Evolutionary conservation across 2,329 filamentous ascomycete genomes (phyloP), one percentile per base, ranked within the genome.

Genomic region (Apiospora kogelbergensis): DNA sequence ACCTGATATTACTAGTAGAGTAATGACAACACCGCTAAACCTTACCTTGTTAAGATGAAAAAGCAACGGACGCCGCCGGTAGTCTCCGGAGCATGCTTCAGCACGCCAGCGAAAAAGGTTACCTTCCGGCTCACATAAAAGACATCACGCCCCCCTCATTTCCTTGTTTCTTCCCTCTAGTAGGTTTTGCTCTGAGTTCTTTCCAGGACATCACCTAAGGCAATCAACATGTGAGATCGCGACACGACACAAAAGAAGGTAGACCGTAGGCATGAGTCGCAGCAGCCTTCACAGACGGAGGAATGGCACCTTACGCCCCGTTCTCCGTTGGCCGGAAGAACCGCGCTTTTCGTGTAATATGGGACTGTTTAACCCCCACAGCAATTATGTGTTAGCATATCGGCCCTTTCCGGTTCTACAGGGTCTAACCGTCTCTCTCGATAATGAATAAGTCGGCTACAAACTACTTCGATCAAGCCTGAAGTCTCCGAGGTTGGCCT

Each of bases 121-220:
- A 60, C 53, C 53, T 60, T 60, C 53, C 26, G 53, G 30, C 17
- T 57, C 53, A 60, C 53, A 57, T 57, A 37, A 60, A 60, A 60
- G 30, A 30, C 53, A 60, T 60, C 30, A 30, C 30, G 9, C 30
- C 53, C 53, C 30, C 30, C 48, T 60, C 53, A 30, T n/a, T 60
- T 37, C 7, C 53, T 10, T 57, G 48, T 20, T 33, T 57, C 17
- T 1, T 2, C 53, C 26, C 15, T 37, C 33, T 6, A 37, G 17
- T 37, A 60, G 30, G 53, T 37, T 60, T 37, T 60, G 53, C 53
- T 11, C 30, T 37, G 53, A 37, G 53, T 60, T 37, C 26, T 57
- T 33, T 9, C 48, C 48, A 33, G 15, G 6, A 24, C 15, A 57
- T 33, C 20, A 7, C 48, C 30, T 20, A 45, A 22, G 17, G 3